Evolutionary conservation across 106 monocot species (phyloP).

Genomic region (Agapanthus africanus): DNA sequence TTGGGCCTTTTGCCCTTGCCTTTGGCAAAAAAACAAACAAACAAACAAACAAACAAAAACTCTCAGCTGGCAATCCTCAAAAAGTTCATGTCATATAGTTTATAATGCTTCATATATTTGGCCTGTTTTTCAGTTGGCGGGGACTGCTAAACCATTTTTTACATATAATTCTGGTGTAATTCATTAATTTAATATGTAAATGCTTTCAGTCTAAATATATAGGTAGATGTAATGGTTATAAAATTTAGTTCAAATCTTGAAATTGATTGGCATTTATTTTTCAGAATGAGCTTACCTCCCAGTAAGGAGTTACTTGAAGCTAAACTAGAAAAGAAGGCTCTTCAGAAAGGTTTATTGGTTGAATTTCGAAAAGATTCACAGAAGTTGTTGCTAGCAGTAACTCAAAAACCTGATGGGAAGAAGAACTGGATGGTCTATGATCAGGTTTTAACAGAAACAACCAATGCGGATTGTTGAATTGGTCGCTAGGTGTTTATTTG

Average conservation of each 20-base stretch:
- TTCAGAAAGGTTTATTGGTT: constrained; percentile 80
- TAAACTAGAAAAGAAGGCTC: constrained; percentile 42
- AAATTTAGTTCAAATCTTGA: background rate
- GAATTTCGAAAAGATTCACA: constrained; percentile 93
- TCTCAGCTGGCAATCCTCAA: too few relatives aligned
- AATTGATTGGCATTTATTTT: constrained; percentile 3
- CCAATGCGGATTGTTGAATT: constrained; percentile 36
- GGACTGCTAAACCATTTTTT: background rate
- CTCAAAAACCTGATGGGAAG: constrained; percentile 93
- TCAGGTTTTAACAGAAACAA: constrained; percentile 74
- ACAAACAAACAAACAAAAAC: too few relatives aligned
- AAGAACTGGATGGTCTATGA: constrained; percentile 97
- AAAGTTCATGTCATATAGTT: background rate
- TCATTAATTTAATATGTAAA: background rate
- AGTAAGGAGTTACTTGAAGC: constrained; percentile 51
- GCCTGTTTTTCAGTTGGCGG: background rate
- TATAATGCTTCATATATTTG: background rate
- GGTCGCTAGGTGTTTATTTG: constrained; percentile 30
- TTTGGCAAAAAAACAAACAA: too few relatives aligned
- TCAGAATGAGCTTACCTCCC: constrained; percentile 50
- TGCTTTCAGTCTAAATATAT: background rate
- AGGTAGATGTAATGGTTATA: background rate
- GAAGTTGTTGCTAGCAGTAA: constrained; percentile 71
- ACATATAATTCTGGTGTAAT: background rate
- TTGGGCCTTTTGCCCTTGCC: too few relatives aligned